Evolutionary conservation across 371 early-diverging fungal genomes (phyloP), one percentile per base, ranked within the genome.

Genomic region (Mucor racemosus): DNA sequence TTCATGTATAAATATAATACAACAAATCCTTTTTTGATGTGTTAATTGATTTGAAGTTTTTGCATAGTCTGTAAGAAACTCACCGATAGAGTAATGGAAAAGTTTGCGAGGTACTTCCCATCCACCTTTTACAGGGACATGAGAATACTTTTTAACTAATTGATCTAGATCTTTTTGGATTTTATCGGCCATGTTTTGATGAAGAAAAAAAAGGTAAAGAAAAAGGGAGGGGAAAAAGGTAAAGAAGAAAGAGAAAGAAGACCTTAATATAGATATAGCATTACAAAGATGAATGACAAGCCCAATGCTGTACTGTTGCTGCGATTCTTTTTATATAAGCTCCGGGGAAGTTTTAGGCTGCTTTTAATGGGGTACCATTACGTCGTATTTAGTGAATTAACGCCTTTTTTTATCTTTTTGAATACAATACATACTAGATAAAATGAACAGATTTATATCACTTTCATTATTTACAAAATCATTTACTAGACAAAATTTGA

Each of bases 21-120:
- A 61, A 81, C 26, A 62, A 86, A 84, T 14, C 86, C 86, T 86
- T 65, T 36, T 21, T 21, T n/a, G 14, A 53, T 8, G 13, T 7
- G 11, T 38, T 38, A 38, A 38, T 38, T 38, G 38, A 38, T 38
- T 38, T 38, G 11, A 21, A 34, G 34, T 17, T 38, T 56, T 35
- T 14, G 11, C 31, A 31, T 56, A 10, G 35, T 11, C 33, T 53
- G 4, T 39, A 44, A 15, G 21, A 33, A 41, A 7, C 34, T 62
- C 75, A 86, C 86, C 86, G 19, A 84, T 83, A 15, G 84, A 79
- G 38, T 76, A 80, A 58, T 86, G 86, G 44, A 83, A 80, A 15
- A 73, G 13, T 58, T 86, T 86, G 53, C 86, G 76, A 54, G 86
- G 84, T 17, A 86, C 64, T 64, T 86, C 86, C 80, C 79, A 82